Evolutionary conservation across 148 eudicot species (phyloP).

Genomic region (Cornus controversa): DNA sequence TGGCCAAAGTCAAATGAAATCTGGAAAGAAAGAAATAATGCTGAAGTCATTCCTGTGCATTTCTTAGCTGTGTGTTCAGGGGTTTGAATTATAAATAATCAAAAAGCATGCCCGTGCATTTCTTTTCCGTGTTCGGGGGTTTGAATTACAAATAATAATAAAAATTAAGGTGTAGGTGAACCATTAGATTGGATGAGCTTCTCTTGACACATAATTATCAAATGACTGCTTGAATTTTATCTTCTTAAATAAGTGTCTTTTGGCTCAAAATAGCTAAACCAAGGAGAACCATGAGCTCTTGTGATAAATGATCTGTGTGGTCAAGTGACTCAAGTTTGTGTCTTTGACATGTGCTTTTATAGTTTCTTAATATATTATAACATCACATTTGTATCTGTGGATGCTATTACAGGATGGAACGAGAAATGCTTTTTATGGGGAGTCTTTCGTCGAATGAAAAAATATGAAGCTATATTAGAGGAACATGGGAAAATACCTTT

Average conservation of each 20-base stretch:
- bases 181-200: background rate
- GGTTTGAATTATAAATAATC: background rate
- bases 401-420: constrained; percentile 25
- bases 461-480: background rate
- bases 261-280: background rate
- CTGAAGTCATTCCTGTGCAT: background rate
- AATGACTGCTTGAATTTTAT: background rate
- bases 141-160: background rate
- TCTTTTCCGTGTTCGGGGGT: background rate
- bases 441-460: constrained; percentile 21
- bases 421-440: constrained; percentile 40
- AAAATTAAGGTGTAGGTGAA: background rate
- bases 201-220: background rate
- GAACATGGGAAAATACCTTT: constrained; percentile 1
- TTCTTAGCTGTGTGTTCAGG: background rate
- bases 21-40: background rate
- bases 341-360: background rate
- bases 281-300: background rate
- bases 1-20: no score
- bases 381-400: background rate
- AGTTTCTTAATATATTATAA: background rate
- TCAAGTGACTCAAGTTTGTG: background rate
- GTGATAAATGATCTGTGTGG: no score
- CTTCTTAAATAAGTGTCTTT: background rate
- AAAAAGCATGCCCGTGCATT: background rate